Conservation (phyloP, 73 alveolate species). For the Uronychia setigera region DNA sequence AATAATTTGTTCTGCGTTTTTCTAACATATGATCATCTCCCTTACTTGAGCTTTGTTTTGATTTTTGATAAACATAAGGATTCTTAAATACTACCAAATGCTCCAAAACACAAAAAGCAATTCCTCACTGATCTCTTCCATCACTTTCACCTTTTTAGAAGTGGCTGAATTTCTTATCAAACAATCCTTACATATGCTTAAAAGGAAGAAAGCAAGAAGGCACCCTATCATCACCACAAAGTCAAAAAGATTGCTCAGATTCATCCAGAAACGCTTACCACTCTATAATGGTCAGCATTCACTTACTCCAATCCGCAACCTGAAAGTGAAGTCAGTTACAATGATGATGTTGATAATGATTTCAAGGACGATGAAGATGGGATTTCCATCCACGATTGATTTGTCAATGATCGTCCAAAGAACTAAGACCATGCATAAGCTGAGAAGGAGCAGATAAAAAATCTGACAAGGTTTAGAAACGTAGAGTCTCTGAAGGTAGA, state of each 20-base stretch:
- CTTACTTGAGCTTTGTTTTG: background rate
- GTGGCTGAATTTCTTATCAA: background rate
- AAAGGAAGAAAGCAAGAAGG: background rate
- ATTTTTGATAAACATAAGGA: background rate
- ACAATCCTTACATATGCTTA: background rate
- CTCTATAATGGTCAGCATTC: background rate
- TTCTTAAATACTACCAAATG: background rate
- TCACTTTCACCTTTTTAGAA: background rate
- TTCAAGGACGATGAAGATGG: background rate
- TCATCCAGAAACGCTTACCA: background rate
- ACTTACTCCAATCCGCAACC: background rate
- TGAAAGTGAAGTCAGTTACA: background rate
- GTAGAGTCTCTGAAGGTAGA: background rate
- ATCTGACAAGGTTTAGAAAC: background rate
- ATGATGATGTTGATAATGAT: background rate
- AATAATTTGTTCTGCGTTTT: background rate
- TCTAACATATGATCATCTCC: background rate
- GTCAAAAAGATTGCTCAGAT: background rate
- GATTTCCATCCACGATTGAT: background rate
- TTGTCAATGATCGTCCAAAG: conserved; percentile 3
- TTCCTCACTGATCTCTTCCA: background rate
- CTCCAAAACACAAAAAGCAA: background rate
- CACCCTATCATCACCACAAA: background rate
- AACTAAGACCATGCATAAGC: background rate
- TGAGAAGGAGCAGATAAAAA: background rate